phyloP scores from a whole-genome alignment of 2,329 filamentous ascomycete species.

The Colletotrichum melonis region DNA sequence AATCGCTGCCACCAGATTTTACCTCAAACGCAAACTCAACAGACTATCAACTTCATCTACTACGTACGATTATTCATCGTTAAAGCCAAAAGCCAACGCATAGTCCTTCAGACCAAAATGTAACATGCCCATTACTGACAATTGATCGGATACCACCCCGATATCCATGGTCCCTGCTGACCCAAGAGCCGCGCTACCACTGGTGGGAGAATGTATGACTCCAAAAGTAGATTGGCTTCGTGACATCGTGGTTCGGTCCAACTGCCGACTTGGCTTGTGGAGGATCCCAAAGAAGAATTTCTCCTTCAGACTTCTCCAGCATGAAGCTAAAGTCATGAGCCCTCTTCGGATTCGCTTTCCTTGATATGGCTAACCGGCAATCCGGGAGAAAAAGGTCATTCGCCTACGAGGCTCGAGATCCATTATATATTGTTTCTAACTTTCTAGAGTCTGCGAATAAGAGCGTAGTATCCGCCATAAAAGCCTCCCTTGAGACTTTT shows the following conservation, averaged over 20 bases:
- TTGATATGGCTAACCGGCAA: not conserved
- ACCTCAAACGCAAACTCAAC: not conserved
- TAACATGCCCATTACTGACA: not conserved
- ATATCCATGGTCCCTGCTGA: not conserved
- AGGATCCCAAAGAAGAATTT: not conserved
- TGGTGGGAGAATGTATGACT: slow-evolving; percentile 11
- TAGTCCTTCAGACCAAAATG: not conserved
- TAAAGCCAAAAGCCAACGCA: no score
- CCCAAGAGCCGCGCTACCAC: slow-evolving; percentile 3
- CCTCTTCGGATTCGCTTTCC: not conserved
- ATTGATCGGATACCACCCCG: not conserved
- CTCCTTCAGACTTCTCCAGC: not conserved
- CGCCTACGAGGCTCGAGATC: not conserved
- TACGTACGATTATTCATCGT: not conserved
- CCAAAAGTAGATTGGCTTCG: not conserved
- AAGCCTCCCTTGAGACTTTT: not conserved
- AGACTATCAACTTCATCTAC: not conserved
- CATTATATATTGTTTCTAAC: not conserved
- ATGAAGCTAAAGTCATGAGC: not conserved
- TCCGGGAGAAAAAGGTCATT: not conserved
- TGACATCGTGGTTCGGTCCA: slow-evolving; percentile 16
- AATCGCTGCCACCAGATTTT: not conserved
- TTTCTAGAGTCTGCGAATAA: not conserved
- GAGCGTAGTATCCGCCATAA: not conserved
- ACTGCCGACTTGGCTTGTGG: slow-evolving; percentile 17